Conservation (phyloP, 768 basidiomycete genomes). For the Naganishia randhawae region DNA sequence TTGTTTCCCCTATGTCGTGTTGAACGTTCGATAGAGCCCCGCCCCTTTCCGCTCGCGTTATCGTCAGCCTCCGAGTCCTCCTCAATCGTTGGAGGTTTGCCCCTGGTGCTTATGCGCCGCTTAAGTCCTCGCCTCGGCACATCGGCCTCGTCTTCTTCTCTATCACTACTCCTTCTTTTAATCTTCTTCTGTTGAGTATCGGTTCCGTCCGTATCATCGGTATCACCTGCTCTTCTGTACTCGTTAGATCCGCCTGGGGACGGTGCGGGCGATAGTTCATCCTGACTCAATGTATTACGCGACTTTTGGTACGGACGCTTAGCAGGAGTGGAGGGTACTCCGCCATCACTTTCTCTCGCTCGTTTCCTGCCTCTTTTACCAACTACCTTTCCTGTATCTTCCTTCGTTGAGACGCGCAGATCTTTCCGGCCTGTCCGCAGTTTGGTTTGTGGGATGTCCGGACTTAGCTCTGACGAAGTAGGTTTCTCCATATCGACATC, state of each 20-base stretch:
- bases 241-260: background rate
- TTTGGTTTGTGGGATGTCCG: background rate
- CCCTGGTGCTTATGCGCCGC: conserved; percentile 32
- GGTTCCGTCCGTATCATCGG: background rate
- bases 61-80: conserved; percentile 13
- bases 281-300: conserved; percentile 8
- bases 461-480: background rate
- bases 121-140: conserved; percentile 16
- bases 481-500: conserved; percentile 3
- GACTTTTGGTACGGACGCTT: conserved; percentile 14
- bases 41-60: no score
- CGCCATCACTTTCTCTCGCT: conserved; percentile 13
- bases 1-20: background rate
- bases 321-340: background rate
- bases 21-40: background rate
- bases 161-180: background rate
- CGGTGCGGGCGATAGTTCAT: conserved; percentile 8
- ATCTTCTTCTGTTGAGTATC: background rate
- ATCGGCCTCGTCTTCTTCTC: conserved; percentile 7
- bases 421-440: background rate
- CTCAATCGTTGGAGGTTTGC: conserved; percentile 11
- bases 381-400: background rate
- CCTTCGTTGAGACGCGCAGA: background rate
- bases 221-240: conserved; percentile 5
- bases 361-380: conserved; percentile 12